These are phyloP conservation scores for Exobasidium rhododendri DNA, from an alignment of 1,284 basidiomycete species.

Conservation along the genomic window DNA sequence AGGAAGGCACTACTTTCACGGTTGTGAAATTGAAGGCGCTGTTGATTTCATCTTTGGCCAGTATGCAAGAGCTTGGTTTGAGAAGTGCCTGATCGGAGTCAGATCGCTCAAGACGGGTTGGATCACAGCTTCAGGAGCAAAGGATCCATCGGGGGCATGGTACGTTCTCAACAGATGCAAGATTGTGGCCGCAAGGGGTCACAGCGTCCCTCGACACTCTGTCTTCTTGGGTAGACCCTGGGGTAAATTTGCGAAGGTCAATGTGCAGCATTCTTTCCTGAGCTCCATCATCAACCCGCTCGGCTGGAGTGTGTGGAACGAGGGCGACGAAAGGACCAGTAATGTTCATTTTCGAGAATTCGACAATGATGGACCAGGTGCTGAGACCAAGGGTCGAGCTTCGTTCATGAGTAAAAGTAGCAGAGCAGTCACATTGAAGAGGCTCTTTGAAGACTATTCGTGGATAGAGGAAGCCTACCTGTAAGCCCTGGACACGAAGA, in stretches of 20 bases:
- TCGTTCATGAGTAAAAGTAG: not conserved
- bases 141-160: not conserved
- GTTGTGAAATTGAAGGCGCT: not conserved
- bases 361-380: slow-evolving; percentile 3
- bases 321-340: not conserved
- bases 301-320: slow-evolving; percentile 5
- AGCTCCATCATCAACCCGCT: slow-evolving; percentile 10
- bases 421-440: slow-evolving; percentile 2
- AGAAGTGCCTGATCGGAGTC: slow-evolving; percentile 2
- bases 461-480: not conserved
- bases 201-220: not conserved
- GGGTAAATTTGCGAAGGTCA: not conserved
- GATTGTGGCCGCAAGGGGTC: not conserved
- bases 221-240: slow-evolving; percentile 8
- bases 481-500: too few relatives aligned
- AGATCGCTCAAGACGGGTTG: not conserved
- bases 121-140: not conserved
- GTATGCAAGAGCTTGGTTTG: not conserved
- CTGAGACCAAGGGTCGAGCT: not conserved
- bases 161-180: slow-evolving; percentile 5
- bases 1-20: not conserved
- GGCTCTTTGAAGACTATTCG: not conserved
- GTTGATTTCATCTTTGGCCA: slow-evolving; percentile 12
- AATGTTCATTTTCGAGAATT: not conserved
- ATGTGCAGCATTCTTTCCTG: not conserved